Evolutionary conservation across 176 grass and related monocot genomes (phyloP).

Genomic region (Eragrostis curvula): DNA sequence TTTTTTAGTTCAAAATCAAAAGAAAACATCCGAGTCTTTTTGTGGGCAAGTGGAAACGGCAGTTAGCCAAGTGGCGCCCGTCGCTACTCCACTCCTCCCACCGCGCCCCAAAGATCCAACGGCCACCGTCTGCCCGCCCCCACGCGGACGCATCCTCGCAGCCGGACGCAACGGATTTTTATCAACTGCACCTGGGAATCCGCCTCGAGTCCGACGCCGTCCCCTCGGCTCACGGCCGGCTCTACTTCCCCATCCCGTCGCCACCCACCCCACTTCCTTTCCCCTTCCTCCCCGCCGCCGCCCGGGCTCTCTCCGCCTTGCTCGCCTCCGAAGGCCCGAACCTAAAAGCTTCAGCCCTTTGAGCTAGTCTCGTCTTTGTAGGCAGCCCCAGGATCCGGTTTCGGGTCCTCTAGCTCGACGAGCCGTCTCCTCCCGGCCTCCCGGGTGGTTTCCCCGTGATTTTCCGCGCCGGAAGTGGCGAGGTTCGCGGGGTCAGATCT

Average conservation of each 20-base stretch:
- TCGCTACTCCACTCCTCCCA: not conserved
- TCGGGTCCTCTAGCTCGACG: not conserved
- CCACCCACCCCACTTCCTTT: not conserved
- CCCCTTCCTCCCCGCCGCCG: too few species aligned
- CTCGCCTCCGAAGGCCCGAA: not conserved
- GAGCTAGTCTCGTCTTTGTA: not conserved
- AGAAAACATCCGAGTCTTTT: not conserved
- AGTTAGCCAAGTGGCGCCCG: not conserved
- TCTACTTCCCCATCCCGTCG: slow-evolving; percentile 10
- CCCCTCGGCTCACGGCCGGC: not conserved
- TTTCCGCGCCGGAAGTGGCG: not conserved
- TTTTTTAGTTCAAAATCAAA: too few species aligned
- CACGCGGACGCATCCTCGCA: not conserved
- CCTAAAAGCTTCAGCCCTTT: not conserved
- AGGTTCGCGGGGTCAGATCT: slow-evolving; percentile 16
- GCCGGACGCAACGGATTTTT: slow-evolving; percentile 9
- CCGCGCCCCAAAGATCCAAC: not conserved
- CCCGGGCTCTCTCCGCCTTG: not conserved
- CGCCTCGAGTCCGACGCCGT: slow-evolving; percentile 31
- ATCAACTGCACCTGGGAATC: slow-evolving; percentile 5
- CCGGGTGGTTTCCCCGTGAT: not conserved
- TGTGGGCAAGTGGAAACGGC: not conserved
- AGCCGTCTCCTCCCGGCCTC: not conserved
- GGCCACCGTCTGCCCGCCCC: not conserved
- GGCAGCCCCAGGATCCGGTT: not conserved